Conservation (phyloP, 2,329 filamentous ascomycete species). For the Botrytis squamosa region DNA sequence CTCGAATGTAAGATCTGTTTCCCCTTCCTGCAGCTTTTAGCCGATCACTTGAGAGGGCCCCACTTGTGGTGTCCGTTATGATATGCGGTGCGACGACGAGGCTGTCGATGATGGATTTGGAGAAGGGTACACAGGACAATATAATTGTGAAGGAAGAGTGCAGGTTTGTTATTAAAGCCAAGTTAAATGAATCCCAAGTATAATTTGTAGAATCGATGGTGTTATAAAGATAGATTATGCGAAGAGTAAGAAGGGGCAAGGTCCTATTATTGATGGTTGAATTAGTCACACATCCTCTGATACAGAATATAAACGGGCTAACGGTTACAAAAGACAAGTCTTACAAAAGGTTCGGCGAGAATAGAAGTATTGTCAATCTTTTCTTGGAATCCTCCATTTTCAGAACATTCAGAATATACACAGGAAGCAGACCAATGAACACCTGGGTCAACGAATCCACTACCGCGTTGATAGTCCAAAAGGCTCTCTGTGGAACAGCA, state of each 20-base stretch:
- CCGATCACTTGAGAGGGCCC: neutral
- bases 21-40: neutral
- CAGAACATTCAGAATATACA: neutral
- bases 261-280: neutral
- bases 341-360: constrained; percentile 12
- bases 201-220: neutral
- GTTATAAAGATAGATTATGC: constrained; percentile 2
- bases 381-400: constrained; percentile 1
- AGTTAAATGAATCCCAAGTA: constrained; percentile 15
- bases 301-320: neutral
- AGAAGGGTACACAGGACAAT: constrained; percentile 21
- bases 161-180: neutral
- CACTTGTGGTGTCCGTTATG: neutral
- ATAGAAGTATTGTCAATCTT: neutral
- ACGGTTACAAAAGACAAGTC: neutral
- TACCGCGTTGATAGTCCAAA: constrained; percentile 9
- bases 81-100: neutral
- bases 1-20: neutral
- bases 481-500: neutral
- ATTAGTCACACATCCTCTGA: neutral
- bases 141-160: constrained; percentile 14
- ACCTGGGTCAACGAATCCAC: constrained; percentile 4
- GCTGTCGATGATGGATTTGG: constrained; percentile 18
- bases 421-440: neutral
- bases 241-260: neutral